Base-by-base conservation (phyloP, 1,284 basidiomycete genomes). In the Coriolopsis trogii region DNA sequence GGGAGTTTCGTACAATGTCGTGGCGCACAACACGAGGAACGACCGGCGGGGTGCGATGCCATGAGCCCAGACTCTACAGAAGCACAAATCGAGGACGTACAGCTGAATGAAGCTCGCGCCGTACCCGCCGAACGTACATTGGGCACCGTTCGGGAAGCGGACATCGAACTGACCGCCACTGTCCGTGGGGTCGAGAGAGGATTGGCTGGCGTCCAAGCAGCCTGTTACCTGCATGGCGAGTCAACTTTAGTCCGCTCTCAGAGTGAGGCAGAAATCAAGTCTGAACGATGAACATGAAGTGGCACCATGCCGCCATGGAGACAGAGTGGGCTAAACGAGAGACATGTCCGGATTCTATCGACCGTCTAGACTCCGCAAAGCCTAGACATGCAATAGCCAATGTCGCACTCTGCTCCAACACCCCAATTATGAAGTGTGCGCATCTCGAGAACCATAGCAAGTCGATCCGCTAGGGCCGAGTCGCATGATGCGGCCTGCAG, bases 41-140 rank as follows among this genome's bases (percentile, higher is more conserved):
- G 20, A 16, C 36, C 6, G 20, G 41, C 12, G 26, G 28, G 20
- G 45, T 39, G 36, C 18, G 28, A 26, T 37, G n/a, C n/a, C n/a
- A 29, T 33, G 42, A 44, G 42, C 30, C 46, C 38, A 52, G 50
- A 18, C 48, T 24, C 29, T 13, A 20, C 29, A 46, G 46, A 41
- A 46, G 49, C 26, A 38, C 29, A 31, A 42, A 34, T 43, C 25
- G 44, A 26, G 37, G 48, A 63, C 75, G 63, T 54, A 80, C 79
- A 71, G 69, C 59, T 79, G 70, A 39, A 80, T 78, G 55, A 80
- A 81, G 52, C 79, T 79, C 40, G 77, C 76, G 5, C 71, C 77
- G 45, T 73, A 75, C 4, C 77, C 78, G 31, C 78, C 79, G 53
- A 73, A 80, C 1, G 71, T 69, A 62, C 78, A 81, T 50, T 76